Evolutionary conservation across 2,329 filamentous ascomycete genomes (phyloP), one percentile per base, ranked within the genome.

Genomic region (Ilyonectria robusta): DNA sequence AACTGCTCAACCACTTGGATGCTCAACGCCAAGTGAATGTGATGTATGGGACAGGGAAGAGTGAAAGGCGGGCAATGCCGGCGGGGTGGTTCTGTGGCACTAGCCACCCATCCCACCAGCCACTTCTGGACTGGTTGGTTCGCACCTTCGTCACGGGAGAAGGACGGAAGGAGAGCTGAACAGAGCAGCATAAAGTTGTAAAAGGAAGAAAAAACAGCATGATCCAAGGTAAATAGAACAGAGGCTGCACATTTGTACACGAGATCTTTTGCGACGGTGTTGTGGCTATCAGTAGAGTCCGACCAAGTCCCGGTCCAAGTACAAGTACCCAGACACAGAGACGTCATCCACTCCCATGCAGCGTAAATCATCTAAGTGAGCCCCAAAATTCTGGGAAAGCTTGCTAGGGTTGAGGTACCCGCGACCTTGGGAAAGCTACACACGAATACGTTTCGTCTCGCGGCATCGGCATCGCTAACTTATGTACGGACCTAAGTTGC

Each of bases 11-110:
- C 53, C 37, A 51, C 35, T 54, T 61, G 44, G 31, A 57, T 47
- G 42, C 31, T 62, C 44, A 33, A 33, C 44, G 58, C 53, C 37
- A 51, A 61, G 47, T 46, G 58, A 66, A 47, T 58, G 53, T 61
- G 63, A 66, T 62, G 63, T 54, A 58, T 33, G 63, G 63, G 58
- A 66, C 58, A 66, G 47, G 51, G 58, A 62, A 61, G 58, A 33
- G 46, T 17, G 29, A 58, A 61, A 46, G 58, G 63, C 60, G 58
- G 62, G 63, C 57, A 59, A 23, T 53, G 42, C 58, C 23, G 17
- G 23, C 23, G 37, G 47, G 58, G 63, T 61, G 63, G 58, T 51
- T 66, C 51, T 35, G 19, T 21, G 40, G 29, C 63, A 61, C 58
- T 62, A 66, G 58, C 63, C 58, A 62, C 58, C 46, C 35, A 37